Conservation (phyloP, 148 eudicot genomes). For the Chenopodium album region DNA sequence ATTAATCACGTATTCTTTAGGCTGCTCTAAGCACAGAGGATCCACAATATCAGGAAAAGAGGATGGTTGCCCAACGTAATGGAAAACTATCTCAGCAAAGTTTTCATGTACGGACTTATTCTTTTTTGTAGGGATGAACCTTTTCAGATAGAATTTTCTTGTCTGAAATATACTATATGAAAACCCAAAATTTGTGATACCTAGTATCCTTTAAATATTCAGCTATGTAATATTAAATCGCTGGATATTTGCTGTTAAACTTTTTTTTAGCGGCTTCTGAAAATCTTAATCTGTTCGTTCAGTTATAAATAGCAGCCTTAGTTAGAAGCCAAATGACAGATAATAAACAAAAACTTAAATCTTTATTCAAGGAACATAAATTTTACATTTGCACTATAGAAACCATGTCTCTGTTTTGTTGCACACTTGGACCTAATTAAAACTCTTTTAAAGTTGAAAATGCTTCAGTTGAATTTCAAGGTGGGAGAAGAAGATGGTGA, state of each 20-base stretch:
- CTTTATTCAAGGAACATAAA: background rate
- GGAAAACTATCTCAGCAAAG: constrained; percentile 76
- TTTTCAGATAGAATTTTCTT: no score
- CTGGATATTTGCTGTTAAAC: background rate
- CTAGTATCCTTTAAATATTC: background rate
- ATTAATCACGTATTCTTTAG: constrained; percentile 25
- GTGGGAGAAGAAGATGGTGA: no score
- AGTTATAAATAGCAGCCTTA: background rate
- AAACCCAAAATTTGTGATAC: no score
- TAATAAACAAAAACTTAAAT: background rate
- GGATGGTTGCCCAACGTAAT: constrained; percentile 95
- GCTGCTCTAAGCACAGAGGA: constrained; percentile 88
- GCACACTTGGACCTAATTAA: no score
- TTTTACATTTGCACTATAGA: background rate
- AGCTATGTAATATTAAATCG: background rate
- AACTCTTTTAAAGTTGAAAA: no score
- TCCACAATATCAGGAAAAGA: constrained; percentile 97
- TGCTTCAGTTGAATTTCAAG: no score
- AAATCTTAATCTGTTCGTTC: background rate
- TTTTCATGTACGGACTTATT: constrained; percentile 55
- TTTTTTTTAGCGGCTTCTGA: background rate
- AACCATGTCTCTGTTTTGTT: background rate
- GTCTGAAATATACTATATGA: no score
- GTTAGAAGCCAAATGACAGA: background rate
- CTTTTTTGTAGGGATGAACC: no score